A percentile compares a stretch with the other conserved stretches of the same genome.
phyloP scores from a whole-genome alignment of 1,284 basidiomycete species.

The Tilletia indica region DNA sequence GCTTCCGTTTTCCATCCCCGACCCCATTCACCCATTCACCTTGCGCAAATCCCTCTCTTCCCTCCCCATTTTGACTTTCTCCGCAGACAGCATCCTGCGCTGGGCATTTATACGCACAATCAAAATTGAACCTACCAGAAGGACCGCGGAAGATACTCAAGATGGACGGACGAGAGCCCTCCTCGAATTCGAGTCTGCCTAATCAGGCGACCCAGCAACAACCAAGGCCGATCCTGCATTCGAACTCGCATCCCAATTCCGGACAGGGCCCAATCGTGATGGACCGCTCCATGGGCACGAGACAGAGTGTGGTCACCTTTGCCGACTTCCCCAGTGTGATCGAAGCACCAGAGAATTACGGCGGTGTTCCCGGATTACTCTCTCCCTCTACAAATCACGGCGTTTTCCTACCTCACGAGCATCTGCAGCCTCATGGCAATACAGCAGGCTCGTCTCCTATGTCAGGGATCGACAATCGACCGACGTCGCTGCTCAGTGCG shows the following conservation, averaged over 20 bases:
- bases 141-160: too few species aligned
- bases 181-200: too few species aligned
- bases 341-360: neutral
- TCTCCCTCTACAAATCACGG: neutral
- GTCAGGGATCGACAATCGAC: neutral
- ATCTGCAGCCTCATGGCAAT: neutral
- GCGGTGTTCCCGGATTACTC: too few species aligned
- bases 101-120: too few species aligned
- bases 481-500: slow-evolving; percentile 16
- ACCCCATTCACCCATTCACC: too few species aligned
- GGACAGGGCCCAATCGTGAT: neutral
- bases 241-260: too few species aligned
- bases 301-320: slow-evolving; percentile 11
- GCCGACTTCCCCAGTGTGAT: slow-evolving; percentile 1
- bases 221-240: slow-evolving; percentile 7
- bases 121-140: too few species aligned
- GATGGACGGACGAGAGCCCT: too few species aligned
- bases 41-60: too few species aligned
- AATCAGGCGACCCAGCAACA: neutral
- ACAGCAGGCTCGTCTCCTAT: neutral
- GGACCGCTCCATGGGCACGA: slow-evolving; percentile 3
- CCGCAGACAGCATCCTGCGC: too few species aligned
- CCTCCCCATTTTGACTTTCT: too few species aligned
- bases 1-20: too few species aligned
- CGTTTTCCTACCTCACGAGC: neutral